A percentile compares a stretch with the other conserved stretches of the same genome.
Conservation (phyloP, 208 protist species). For the Leishmania turanica region DNA sequence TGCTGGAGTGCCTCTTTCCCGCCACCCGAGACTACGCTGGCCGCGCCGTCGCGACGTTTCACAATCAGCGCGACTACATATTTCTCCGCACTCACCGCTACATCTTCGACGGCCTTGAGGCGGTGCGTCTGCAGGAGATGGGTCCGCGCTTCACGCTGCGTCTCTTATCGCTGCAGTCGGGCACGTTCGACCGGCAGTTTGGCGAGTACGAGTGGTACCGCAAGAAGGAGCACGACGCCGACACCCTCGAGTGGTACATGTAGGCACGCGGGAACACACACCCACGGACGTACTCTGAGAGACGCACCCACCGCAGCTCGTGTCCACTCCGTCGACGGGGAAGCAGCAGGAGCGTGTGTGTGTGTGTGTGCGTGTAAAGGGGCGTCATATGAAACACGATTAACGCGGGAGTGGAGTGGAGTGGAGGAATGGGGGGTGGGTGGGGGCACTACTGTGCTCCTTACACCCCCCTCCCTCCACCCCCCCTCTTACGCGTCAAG, state of each 20-base stretch:
- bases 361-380: not conserved
- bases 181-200: slow-evolving; percentile 92
- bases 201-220: slow-evolving; percentile 95
- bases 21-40: slow-evolving; percentile 87
- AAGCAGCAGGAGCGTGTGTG: not conserved
- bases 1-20: slow-evolving; percentile 92
- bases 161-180: slow-evolving; percentile 89
- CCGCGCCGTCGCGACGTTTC: slow-evolving; percentile 92
- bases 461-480: not conserved
- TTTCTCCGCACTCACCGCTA: slow-evolving; percentile 94
- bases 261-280: slow-evolving; percentile 17
- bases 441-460: not conserved
- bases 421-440: not conserved
- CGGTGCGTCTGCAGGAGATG: slow-evolving; percentile 93
- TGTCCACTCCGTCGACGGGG: not conserved
- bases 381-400: slow-evolving; percentile 1
- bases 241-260: slow-evolving; percentile 92
- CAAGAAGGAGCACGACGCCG: slow-evolving; percentile 91
- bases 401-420: not conserved
- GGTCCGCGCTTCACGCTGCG: slow-evolving; percentile 92
- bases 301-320: not conserved
- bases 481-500: not conserved
- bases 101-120: slow-evolving; percentile 90
- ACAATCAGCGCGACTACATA: slow-evolving; percentile 95
- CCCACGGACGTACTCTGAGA: not conserved